phyloP scores from a whole-genome alignment of 1,284 basidiomycete genomes.

The Agaricales sp. region DNA sequence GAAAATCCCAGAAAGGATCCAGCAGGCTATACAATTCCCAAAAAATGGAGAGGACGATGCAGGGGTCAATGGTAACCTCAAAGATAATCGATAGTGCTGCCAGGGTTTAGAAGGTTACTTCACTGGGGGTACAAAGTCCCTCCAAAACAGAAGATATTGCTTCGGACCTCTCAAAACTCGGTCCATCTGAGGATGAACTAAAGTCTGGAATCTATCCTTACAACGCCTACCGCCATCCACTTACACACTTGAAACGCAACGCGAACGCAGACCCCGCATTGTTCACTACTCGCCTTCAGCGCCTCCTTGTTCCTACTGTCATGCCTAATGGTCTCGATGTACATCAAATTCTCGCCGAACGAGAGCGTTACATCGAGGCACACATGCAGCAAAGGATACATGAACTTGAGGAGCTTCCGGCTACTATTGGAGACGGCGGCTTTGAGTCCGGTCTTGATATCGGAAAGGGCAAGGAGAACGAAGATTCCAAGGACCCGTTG shows the following conservation, averaged over 20 bases:
- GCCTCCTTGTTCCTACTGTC: slow-evolving; percentile 78
- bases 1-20: slow-evolving; percentile 73
- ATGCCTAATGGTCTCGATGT: slow-evolving; percentile 94
- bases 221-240: slow-evolving; percentile 88
- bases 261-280: slow-evolving; percentile 47
- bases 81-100: slow-evolving; percentile 71
- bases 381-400: slow-evolving; percentile 84
- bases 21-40: slow-evolving; percentile 65
- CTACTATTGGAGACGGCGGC: slow-evolving; percentile 74
- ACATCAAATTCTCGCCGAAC: slow-evolving; percentile 82
- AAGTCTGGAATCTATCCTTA: slow-evolving; percentile 87
- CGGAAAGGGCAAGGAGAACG: slow-evolving; percentile 28
- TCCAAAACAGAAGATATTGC: slow-evolving; percentile 36
- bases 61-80: slow-evolving; percentile 46
- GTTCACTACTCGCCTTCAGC: slow-evolving; percentile 67
- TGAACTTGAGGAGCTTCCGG: slow-evolving; percentile 79
- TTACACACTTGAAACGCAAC: slow-evolving; percentile 62
- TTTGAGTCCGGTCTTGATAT: slow-evolving; percentile 46
- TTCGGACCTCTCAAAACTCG: slow-evolving; percentile 51
- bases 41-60: slow-evolving; percentile 56
- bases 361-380: slow-evolving; percentile 85
- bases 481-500: slow-evolving; percentile 37
- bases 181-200: slow-evolving; percentile 73
- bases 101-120: slow-evolving; percentile 58
- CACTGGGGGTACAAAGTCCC: slow-evolving; percentile 24